Conservation (phyloP, 2,329 filamentous ascomycete species). For the Sporothrix globosa region DNA sequence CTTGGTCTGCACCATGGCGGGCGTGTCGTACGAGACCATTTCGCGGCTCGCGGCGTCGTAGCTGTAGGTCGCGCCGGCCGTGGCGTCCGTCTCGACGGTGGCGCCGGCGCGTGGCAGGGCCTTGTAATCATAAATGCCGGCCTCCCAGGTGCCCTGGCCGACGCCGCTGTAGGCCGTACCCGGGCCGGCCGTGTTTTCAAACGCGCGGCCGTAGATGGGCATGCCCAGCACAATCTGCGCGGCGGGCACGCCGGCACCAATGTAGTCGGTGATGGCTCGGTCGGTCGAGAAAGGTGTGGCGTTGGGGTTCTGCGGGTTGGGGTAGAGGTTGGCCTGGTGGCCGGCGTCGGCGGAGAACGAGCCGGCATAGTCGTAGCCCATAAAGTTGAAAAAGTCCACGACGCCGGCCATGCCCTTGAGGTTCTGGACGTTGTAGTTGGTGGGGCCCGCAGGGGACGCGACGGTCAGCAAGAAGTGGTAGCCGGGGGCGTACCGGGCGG, state of each 20-base stretch:
- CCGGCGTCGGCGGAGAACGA: slow-evolving; percentile 65
- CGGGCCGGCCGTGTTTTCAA: slow-evolving; percentile 65
- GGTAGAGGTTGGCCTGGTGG: slow-evolving; percentile 73
- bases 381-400: slow-evolving; percentile 62
- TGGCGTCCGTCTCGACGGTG: slow-evolving; percentile 59
- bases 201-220: slow-evolving; percentile 77
- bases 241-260: slow-evolving; percentile 61
- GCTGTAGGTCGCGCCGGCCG: slow-evolving; percentile 67
- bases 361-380: slow-evolving; percentile 75
- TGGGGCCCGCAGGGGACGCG: slow-evolving; percentile 54
- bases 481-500: slow-evolving; percentile 48
- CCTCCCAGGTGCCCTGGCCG: slow-evolving; percentile 71
- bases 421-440: slow-evolving; percentile 53
- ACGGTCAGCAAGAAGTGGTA: slow-evolving; percentile 60
- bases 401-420: slow-evolving; percentile 52
- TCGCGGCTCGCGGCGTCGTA: slow-evolving; percentile 64
- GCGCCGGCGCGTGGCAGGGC: slow-evolving; percentile 67
- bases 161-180: slow-evolving; percentile 66
- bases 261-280: slow-evolving; percentile 67
- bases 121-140: slow-evolving; percentile 81
- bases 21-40: slow-evolving; percentile 74
- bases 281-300: slow-evolving; percentile 72
- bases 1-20: slow-evolving; percentile 63
- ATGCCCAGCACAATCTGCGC: slow-evolving; percentile 75
- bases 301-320: slow-evolving; percentile 55